Evolutionary conservation across 2,329 filamentous ascomycete species (phyloP).

Genomic region (Pseudocercospora ulei): DNA sequence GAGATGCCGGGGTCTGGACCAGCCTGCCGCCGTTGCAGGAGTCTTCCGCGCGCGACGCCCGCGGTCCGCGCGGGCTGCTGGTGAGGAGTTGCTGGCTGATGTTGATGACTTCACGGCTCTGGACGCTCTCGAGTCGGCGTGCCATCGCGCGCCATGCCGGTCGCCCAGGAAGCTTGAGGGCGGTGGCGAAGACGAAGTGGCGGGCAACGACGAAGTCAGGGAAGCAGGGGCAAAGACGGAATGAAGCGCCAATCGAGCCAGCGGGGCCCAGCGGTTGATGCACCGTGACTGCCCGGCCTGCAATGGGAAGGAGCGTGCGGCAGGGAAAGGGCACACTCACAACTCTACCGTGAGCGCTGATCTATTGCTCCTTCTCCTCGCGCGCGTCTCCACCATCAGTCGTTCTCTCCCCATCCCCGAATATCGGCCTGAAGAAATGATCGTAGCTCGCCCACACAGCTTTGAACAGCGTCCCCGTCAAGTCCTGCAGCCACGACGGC

Average conservation of each 20-base stretch:
- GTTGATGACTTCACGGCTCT: constrained; percentile 20
- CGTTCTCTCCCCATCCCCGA: constrained; percentile 78
- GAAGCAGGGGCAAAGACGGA: no score
- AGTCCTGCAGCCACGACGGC: constrained; percentile 55
- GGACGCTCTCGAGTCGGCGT: constrained; percentile 10
- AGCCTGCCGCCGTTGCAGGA: constrained; percentile 1
- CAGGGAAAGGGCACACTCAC: constrained; percentile 3
- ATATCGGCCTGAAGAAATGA: constrained; percentile 52
- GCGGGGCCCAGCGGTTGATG: no score
- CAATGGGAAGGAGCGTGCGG: constrained; percentile 2
- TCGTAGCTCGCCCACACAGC: constrained; percentile 59
- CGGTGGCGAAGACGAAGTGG: constrained; percentile 5
- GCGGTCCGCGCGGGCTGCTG: constrained; percentile 7
- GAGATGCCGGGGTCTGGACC: not conserved
- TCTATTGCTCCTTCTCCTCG: constrained; percentile 6
- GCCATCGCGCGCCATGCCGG: constrained; percentile 17
- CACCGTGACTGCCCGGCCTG: constrained; percentile 6
- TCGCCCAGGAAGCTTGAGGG: not conserved
- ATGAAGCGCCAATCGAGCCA: no score
- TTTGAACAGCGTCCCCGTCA: constrained; percentile 47
- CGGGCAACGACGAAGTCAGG: no score
- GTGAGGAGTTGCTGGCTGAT: constrained; percentile 20
- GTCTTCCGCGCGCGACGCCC: constrained; percentile 8
- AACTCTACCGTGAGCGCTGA: not conserved
- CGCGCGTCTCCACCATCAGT: constrained; percentile 28